Evolutionary conservation across 306 rosid genomes (phyloP).

Genomic region (Quercus ilex): DNA sequence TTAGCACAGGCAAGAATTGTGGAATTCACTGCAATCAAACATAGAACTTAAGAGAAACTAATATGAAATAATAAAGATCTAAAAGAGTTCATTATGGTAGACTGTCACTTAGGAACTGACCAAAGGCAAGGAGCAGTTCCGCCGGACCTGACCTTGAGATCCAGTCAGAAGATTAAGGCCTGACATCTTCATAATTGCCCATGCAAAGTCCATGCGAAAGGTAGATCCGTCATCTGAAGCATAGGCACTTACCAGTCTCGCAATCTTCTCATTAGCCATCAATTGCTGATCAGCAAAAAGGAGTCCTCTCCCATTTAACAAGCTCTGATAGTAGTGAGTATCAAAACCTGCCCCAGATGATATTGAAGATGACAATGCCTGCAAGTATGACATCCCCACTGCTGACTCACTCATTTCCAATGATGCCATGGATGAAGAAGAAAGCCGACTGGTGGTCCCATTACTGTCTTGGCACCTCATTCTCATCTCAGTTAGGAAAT

Average conservation of each 20-base stretch:
- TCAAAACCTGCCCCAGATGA: conserved; percentile 56
- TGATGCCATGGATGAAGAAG: conserved; percentile 16
- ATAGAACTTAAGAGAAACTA: too few relatives aligned
- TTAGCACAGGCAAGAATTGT: too few relatives aligned
- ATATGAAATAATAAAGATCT: too few relatives aligned
- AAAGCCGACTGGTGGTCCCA: conserved; percentile 4
- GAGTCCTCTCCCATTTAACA: conserved; percentile 73
- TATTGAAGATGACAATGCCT: conserved; percentile 44
- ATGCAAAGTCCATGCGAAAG: conserved; percentile 72
- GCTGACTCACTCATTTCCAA: conserved; percentile 27
- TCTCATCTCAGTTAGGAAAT: conserved; percentile 35
- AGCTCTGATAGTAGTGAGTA: conserved; percentile 42
- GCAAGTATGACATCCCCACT: not conserved
- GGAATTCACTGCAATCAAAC: not conserved
- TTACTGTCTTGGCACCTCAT: conserved; percentile 32
- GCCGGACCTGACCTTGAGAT: conserved; percentile 34
- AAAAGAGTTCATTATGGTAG: too few relatives aligned
- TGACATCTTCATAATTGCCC: conserved; percentile 73
- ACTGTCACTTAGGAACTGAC: too few relatives aligned
- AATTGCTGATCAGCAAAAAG: too few relatives aligned
- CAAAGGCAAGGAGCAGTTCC: too few relatives aligned
- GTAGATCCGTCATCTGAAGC: too few relatives aligned
- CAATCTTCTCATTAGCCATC: too few relatives aligned
- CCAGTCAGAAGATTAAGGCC: conserved; percentile 29
- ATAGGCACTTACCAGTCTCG: too few relatives aligned